These are phyloP conservation scores for Penicillium verrucosum DNA, from an alignment of 2,329 filamentous ascomycete species.

Conservation along the genomic window DNA sequence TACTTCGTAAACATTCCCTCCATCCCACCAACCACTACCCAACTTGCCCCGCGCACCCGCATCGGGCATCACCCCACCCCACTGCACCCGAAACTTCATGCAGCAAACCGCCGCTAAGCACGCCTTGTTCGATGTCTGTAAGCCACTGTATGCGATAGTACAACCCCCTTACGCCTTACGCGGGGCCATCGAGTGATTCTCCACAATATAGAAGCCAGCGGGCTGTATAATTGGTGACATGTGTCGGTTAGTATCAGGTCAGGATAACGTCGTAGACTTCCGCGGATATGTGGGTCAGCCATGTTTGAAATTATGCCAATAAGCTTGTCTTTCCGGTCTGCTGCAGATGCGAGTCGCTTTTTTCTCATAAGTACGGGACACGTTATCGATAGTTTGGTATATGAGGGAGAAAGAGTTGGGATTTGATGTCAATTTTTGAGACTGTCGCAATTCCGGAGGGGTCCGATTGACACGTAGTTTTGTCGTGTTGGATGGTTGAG, in stretches of 20 bases:
- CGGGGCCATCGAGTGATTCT: not conserved
- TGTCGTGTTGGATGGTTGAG: not conserved
- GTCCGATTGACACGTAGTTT: not conserved
- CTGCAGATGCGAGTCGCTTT: not conserved
- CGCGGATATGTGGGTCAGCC: not conserved
- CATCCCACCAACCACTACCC: not conserved
- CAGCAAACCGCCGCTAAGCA: conserved; percentile 4
- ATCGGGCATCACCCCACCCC: not conserved
- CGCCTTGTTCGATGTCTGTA: not conserved
- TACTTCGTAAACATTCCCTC: not conserved
- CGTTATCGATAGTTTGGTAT: not conserved
- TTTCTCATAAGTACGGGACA: not conserved
- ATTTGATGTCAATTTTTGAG: not conserved
- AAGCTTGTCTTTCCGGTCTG: not conserved
- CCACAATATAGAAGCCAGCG: not conserved
- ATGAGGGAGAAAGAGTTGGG: not conserved
- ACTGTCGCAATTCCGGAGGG: not conserved
- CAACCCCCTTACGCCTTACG: not conserved
- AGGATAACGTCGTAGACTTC: not conserved
- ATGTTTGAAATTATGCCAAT: not conserved
- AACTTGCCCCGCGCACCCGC: not conserved
- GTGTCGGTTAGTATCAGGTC: not conserved
- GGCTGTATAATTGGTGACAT: not conserved
- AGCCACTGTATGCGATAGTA: not conserved
- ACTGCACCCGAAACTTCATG: not conserved